Conservation (phyloP, 2,329 filamentous ascomycete species). For the Xylaria polymorpha region DNA sequence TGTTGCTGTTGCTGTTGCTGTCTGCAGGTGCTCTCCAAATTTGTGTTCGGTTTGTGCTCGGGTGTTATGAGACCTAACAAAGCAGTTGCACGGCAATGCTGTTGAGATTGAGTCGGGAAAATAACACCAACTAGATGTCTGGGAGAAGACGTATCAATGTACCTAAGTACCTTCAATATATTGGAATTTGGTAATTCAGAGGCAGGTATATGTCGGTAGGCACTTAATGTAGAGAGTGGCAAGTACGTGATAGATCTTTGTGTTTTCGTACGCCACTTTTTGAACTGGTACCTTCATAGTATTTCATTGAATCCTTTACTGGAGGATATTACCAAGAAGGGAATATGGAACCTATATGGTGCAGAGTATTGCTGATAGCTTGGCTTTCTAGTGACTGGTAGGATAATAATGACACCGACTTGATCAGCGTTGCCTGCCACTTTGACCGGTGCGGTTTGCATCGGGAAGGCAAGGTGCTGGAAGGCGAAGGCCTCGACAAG, state of each 20-base stretch:
- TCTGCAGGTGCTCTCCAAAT: too few species aligned
- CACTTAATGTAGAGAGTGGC: background rate
- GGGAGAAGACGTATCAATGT: background rate
- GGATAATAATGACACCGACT: background rate
- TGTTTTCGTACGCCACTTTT: too few species aligned
- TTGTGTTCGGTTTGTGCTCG: too few species aligned
- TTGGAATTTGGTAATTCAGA: background rate
- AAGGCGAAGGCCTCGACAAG: background rate
- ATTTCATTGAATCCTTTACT: background rate
- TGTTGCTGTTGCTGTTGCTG: too few species aligned
- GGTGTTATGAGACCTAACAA: too few species aligned
- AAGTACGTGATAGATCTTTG: background rate
- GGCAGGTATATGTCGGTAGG: background rate
- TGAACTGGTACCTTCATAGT: background rate
- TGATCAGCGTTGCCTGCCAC: background rate
- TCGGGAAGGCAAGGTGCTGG: background rate
- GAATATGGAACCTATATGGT: background rate
- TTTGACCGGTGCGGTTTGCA: background rate
- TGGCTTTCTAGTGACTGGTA: background rate
- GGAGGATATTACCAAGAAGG: too few species aligned
- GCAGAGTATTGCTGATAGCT: background rate
- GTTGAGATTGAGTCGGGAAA: background rate
- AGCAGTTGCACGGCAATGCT: too few species aligned
- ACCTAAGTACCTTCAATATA: background rate
- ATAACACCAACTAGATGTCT: background rate